Percentiles rank a stretch among this genome's conserved stretches.
phyloP scores from a whole-genome alignment of 176 grass and related monocot genomes.

The Hyparrhenia diplandra region DNA sequence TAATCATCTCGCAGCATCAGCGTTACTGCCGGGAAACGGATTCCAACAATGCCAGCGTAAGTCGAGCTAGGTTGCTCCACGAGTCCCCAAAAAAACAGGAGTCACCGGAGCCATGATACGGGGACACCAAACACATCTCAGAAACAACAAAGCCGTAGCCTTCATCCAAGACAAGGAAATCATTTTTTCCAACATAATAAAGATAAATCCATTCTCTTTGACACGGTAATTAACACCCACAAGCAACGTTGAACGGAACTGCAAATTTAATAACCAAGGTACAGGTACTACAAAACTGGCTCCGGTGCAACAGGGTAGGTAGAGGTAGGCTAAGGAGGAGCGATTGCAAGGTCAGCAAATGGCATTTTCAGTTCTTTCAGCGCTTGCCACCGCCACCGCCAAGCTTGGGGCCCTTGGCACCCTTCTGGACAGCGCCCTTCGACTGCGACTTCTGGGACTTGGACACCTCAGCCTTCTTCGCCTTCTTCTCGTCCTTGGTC shows the following conservation, averaged over 20 bases:
- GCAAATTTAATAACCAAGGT: background rate
- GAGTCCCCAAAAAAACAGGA: too few relatives aligned
- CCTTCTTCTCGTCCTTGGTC: slow-evolving; percentile 62
- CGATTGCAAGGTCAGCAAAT: background rate
- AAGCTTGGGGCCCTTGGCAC: slow-evolving; percentile 45
- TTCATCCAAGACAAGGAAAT: background rate
- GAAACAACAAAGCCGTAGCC: too few relatives aligned
- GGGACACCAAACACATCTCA: too few relatives aligned
- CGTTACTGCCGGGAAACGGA: too few relatives aligned
- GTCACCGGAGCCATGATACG: too few relatives aligned
- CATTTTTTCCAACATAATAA: background rate
- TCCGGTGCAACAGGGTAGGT: background rate
- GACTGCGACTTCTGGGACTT: slow-evolving; percentile 59
- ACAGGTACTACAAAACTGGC: background rate
- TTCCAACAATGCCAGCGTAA: too few relatives aligned
- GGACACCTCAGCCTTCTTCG: slow-evolving; percentile 50
- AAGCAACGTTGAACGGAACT: background rate
- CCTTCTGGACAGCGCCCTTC: slow-evolving; percentile 43
- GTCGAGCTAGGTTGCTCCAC: too few relatives aligned
- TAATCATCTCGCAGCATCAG: too few relatives aligned
- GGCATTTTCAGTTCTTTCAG: background rate
- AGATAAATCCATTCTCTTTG: background rate
- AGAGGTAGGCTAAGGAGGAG: background rate
- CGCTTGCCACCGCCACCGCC: slow-evolving; percentile 57
- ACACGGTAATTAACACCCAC: background rate